Evolutionary conservation across 2,329 filamentous ascomycete species (phyloP).

Genomic region (Thelonectria olida): DNA sequence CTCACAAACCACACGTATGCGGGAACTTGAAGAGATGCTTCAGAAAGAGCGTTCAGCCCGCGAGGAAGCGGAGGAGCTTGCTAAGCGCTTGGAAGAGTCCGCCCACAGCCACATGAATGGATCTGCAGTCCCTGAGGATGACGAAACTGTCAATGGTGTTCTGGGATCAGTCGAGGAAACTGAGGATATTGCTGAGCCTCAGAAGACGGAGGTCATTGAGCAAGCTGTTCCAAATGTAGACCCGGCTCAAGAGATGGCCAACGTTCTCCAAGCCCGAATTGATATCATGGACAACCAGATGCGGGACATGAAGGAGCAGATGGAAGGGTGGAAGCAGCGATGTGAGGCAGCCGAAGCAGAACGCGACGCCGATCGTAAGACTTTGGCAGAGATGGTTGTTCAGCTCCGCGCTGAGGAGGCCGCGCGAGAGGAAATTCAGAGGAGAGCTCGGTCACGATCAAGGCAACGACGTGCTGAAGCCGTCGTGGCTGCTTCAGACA

Average conservation of each 20-base stretch:
- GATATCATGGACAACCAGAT: constrained; percentile 83
- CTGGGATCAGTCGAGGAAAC: constrained; percentile 31
- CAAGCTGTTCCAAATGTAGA: constrained; percentile 44
- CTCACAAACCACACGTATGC: constrained; percentile 80
- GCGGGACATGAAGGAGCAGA: constrained; percentile 80
- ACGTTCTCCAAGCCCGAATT: constrained; percentile 69
- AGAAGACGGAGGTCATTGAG: constrained; percentile 43
- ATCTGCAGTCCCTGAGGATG: constrained; percentile 31
- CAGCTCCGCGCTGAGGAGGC: constrained; percentile 77
- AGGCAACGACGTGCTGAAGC: constrained; percentile 40
- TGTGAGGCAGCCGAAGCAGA: constrained; percentile 86
- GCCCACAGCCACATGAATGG: constrained; percentile 47
- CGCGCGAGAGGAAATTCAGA: constrained; percentile 53
- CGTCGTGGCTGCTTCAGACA: constrained; percentile 29
- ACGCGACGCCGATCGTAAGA: constrained; percentile 74
- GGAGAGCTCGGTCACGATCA: constrained; percentile 51
- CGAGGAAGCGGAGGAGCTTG: constrained; percentile 84
- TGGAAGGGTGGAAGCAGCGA: constrained; percentile 79
- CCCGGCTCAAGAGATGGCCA: constrained; percentile 50
- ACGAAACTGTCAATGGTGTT: constrained; percentile 22
- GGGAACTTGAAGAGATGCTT: constrained; percentile 78
- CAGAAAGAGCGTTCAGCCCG: constrained; percentile 83
- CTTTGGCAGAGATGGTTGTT: constrained; percentile 87
- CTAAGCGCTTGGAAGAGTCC: constrained; percentile 73
- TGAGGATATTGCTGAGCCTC: constrained; percentile 25